Base-by-base conservation (phyloP, 768 basidiomycete species). In the Terana coerulea region DNA sequence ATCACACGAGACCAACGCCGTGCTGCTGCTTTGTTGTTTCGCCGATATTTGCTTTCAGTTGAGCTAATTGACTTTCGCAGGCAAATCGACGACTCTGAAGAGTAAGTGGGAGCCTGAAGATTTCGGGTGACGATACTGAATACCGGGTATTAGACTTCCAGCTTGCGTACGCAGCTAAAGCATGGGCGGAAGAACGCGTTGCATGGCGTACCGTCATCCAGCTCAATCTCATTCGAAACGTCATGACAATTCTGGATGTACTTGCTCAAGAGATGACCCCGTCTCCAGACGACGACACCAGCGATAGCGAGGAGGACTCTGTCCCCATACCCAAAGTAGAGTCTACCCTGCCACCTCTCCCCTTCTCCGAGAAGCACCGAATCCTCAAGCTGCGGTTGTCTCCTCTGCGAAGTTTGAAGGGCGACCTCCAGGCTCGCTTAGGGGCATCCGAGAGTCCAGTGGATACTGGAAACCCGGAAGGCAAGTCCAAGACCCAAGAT, bases 41-140 rank as follows among this genome's bases (percentile, higher is more conserved):
- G 19, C 17, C 39, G 21, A 15, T 22, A 5, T 40, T 40, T 22
- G n/a, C n/a, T n/a, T n/a, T n/a, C n/a, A n/a, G n/a, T n/a, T n/a
- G n/a, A n/a, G 22, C 40, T 51, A 24, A 43, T 33, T 22, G 37
- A 15, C 22, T 33, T 47, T 47, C 51, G 37, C 30, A 71, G 72
- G 84, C 28, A 91, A 91, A 66, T 87, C 86, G 0, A 86, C 88
- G 24, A 88, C 87, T 0, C 62, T 91, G 49, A 91, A 91, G 69
- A 90, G 87, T 88, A 58, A 43, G 74, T 52, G 26, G 47, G 17
- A 10, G 6, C 24, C 25, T 4, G 5, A 39, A n/a, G 5, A 34
- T 34, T 21, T 11, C 45, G n/a, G 8, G 15, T 33, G 45, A 5
- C 31, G 5, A 9, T 14, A 43, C 31, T 11, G 4, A 15, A 17